Conservation (phyloP, 2,329 filamentous ascomycete species). For the Microcyclospora pomicola region DNA sequence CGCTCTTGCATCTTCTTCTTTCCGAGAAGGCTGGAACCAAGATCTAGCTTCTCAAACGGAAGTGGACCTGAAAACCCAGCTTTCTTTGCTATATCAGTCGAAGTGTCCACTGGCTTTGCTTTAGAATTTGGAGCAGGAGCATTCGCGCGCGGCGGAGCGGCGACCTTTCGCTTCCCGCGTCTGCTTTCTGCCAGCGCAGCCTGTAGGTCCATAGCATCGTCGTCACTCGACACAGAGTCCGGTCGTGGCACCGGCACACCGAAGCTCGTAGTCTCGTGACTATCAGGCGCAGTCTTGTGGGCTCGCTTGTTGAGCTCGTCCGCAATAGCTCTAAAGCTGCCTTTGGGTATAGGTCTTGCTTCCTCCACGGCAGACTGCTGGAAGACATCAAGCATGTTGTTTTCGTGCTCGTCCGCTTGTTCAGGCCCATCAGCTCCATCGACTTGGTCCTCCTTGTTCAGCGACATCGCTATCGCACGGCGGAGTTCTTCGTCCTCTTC, state of each 20-base stretch:
- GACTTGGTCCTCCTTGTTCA: slow-evolving; percentile 34
- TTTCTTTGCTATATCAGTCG: slow-evolving; percentile 30
- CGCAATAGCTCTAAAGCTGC: slow-evolving; percentile 47
- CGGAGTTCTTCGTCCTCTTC: slow-evolving; percentile 64
- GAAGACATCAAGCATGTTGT: slow-evolving; percentile 32
- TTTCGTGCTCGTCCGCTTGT: slow-evolving; percentile 16
- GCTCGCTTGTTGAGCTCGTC: slow-evolving; percentile 62
- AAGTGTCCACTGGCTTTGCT: slow-evolving; percentile 21
- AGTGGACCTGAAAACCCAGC: slow-evolving; percentile 62
- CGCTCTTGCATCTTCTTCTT: slow-evolving; percentile 40
- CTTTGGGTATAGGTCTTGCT: slow-evolving; percentile 30
- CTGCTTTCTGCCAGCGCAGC: slow-evolving; percentile 61
- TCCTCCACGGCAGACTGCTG: slow-evolving; percentile 31
- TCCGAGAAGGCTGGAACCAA: slow-evolving; percentile 47
- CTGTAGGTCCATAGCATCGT: slow-evolving; percentile 65
- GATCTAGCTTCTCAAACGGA: slow-evolving; percentile 70
- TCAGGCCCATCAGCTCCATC: slow-evolving; percentile 31
- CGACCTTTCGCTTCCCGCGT: slow-evolving; percentile 21
- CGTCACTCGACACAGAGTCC: slow-evolving; percentile 30
- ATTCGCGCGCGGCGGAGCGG: slow-evolving; percentile 5
- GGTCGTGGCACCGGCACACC: slow-evolving; percentile 18
- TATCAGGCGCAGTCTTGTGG: slow-evolving; percentile 41
- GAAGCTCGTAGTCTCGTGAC: slow-evolving; percentile 25
- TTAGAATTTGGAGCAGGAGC: slow-evolving; percentile 15
- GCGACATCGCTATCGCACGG: slow-evolving; percentile 70